Percentiles rank a stretch among this genome's conserved stretches.
These are phyloP conservation scores for Rosa hybrid DNA, from an alignment of 331 rosid genomes.

Conservation along the genomic window DNA sequence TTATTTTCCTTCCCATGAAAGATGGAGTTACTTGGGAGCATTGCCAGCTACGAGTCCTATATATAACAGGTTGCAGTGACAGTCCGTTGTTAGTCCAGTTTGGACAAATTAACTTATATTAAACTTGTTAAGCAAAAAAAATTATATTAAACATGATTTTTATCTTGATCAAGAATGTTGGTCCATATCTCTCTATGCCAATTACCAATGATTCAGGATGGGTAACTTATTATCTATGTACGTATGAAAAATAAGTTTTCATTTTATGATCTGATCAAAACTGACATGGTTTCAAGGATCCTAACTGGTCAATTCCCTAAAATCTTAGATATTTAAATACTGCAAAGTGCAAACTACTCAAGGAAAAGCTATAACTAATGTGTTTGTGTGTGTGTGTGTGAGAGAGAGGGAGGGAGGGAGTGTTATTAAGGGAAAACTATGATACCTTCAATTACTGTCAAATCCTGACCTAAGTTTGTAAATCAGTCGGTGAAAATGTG, in stretches of 20 bases:
- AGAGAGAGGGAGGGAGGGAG: not conserved
- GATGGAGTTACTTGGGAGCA: not conserved
- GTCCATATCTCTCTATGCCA: not conserved
- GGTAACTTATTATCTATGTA: no score
- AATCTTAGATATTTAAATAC: not conserved
- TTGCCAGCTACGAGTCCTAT: slow-evolving; percentile 3
- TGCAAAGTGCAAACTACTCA: not conserved
- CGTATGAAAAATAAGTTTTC: no score
- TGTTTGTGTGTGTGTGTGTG: no score
- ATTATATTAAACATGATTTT: not conserved
- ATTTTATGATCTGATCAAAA: no score
- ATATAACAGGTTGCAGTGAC: not conserved
- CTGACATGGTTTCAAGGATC: no score
- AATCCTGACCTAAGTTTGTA: slow-evolving; percentile 1
- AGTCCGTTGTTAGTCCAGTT: not conserved
- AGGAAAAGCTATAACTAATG: no score
- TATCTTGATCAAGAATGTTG: not conserved
- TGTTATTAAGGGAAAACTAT: not conserved
- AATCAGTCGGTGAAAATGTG: not conserved
- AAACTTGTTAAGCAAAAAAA: no score
- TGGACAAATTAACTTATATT: not conserved
- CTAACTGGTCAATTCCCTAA: not conserved
- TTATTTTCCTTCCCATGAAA: not conserved
- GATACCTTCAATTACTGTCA: not conserved
- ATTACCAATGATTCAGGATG: not conserved